Evolutionary conservation across 2,329 filamentous ascomycete species (phyloP), one percentile per base, ranked within the genome.

Genomic region (Botrytis paeoniae): DNA sequence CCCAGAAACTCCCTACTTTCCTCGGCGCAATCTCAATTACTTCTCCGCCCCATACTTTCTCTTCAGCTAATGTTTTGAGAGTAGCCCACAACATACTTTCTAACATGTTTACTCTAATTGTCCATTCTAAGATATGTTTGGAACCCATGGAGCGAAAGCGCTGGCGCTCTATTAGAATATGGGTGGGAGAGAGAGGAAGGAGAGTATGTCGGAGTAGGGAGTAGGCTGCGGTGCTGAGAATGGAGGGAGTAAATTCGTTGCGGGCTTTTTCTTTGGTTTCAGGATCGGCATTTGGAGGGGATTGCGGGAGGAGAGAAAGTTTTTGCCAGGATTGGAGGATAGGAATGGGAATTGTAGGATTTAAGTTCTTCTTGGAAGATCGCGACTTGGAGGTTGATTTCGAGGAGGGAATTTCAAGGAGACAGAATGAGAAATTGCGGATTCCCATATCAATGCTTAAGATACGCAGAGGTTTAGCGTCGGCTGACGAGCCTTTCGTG

Each of bases 361-460:
- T 39, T 14, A 6, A 4, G 37, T 22, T 68, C 1, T 39, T 54
- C 14, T 32, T 14, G 16, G 70, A 41, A 12, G 64, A 51, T 66
- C 41, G 41, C 16, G 25, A 29, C 22, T 51, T 51, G 3, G 63
- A 45, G 2, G 45, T 69, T 12, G 72, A 61, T 35, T 65, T 69
- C 16, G 70, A n/a, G 29, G 70, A n/a, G 66, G 78, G 73, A 35
- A 75, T 64, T 70, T 79, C 77, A 12, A 93, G 81, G 74, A 93
- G 85, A 76, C 92, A 92, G 80, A 89, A 93, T 1, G 93, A 93
- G 6, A 97, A 84, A 80, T 97, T 97, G 61, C 89, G 89, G 76
- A 97, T 92, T 6, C 93, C 93, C 89, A 96, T 92, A 81, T 97
- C 93, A 75, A 97, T 91, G 80, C 92, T 95, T 48, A 96, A 81